A percentile compares a stretch with the other conserved stretches of the same genome.
phyloP scores from a whole-genome alignment of 306 rosid genomes.

The Lathyrus oleraceus region DNA sequence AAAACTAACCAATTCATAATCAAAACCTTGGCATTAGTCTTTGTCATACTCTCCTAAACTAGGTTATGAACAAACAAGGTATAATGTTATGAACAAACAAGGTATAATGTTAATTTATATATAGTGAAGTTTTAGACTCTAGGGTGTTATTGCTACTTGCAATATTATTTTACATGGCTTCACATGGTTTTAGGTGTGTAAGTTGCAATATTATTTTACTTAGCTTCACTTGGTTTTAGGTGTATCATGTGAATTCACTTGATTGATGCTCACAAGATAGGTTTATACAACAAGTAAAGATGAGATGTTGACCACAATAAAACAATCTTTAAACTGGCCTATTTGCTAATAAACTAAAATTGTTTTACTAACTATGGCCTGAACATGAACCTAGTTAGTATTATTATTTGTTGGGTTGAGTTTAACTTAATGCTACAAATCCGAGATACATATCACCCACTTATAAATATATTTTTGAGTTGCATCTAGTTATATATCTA shows the following conservation, averaged over 20 bases:
- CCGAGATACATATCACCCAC: too few species aligned
- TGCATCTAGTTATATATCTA: too few species aligned
- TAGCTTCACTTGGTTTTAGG: slow-evolving; percentile 26
- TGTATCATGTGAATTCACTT: slow-evolving; percentile 51
- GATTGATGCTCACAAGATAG: slow-evolving; percentile 44
- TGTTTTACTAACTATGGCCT: not conserved
- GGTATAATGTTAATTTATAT: slow-evolving; percentile 39
- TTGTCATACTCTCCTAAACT: slow-evolving; percentile 39
- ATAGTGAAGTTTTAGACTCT: slow-evolving; percentile 4
- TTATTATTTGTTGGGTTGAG: not conserved
- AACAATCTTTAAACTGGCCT: slow-evolving; percentile 11
- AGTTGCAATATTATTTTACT: slow-evolving; percentile 10
- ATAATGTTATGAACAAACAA: slow-evolving; percentile 18
- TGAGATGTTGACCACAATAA: not conserved
- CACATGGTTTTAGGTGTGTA: slow-evolving; percentile 26
- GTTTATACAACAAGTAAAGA: slow-evolving; percentile 18
- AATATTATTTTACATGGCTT: slow-evolving; percentile 12
- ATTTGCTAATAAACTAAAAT: slow-evolving; percentile 17
- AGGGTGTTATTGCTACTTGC: slow-evolving; percentile 12
- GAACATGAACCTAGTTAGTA: not conserved
- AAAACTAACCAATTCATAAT: slow-evolving; percentile 32
- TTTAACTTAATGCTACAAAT: too few species aligned
- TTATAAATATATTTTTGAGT: too few species aligned
- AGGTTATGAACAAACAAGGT: not conserved
- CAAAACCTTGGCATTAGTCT: slow-evolving; percentile 9